Evolutionary conservation across 2,329 filamentous ascomycete genomes (phyloP), one percentile per base, ranked within the genome.

Genomic region (Hymenoscyphus linearis): DNA sequence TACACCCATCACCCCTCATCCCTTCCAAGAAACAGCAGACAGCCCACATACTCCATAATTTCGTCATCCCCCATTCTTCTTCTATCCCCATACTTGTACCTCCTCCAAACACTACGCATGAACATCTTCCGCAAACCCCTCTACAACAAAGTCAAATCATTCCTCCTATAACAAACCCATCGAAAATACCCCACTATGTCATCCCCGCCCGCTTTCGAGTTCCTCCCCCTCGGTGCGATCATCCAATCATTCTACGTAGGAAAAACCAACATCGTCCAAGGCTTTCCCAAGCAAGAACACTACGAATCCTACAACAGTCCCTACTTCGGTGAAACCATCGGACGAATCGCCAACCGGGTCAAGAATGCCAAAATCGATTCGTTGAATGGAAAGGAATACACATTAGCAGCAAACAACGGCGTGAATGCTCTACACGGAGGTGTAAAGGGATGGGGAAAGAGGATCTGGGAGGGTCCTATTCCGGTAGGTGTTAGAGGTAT

Each of bases 251-350:
- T 97, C 78, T 82, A 81, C 55, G 83, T 98, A 68, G 88, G 82
- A 62, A 88, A 85, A 65, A 79, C 84, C 73, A 95, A 97, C 78
- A 95, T 99, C 67, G 93, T 97, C 25, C 89, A 95, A 68, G 87
- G 88, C 58, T 97, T 97, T 77, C 84, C 89, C 18, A 86, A 82
- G 14, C 83, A 89, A 58, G 85, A 89, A 52, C 84, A 87, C 63
- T 97, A 97, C 78, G 82, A 82, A 66, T 77, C 84, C 68, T 79
- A 93, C 79, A 93, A 95, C 77, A 78, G 76, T 12, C 86, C 90
- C 1, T 93, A 86, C 79, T 98, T 96, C 73, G 93, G 95, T 66
- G 93, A 93, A 74, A 98, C 91, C 52, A 96, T 98, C 73, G 95
- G 95, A 60, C 90, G 86, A 59, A 79, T 87, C 22, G 85, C 92